phyloP scores from a whole-genome alignment of 345 rosid species.

The Eucalyptus coolabah region DNA sequence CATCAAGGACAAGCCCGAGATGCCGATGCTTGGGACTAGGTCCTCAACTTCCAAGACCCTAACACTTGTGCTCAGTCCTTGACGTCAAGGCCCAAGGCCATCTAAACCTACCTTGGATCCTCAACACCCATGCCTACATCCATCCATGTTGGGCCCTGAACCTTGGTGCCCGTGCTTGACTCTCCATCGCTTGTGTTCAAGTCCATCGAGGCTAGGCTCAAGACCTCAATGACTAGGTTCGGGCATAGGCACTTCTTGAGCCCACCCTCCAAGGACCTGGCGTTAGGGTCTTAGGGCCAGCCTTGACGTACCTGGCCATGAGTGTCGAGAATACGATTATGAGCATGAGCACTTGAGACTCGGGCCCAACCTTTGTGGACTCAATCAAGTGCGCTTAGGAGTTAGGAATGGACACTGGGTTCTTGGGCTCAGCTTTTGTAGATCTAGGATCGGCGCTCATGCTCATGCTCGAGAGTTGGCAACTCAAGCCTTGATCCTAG shows the following conservation, averaged over 20 bases:
- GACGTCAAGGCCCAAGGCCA: too few relatives aligned
- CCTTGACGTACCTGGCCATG: not conserved
- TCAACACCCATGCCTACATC: accelerated
- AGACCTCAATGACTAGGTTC: not conserved
- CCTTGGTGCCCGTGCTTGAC: too few relatives aligned
- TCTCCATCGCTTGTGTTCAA: accelerated
- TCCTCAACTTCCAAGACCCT: too few relatives aligned
- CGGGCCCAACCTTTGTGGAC: not conserved
- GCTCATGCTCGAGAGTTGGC: not conserved
- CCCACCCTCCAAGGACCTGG: not conserved
- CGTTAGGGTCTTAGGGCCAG: accelerated
- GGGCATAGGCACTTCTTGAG: not conserved
- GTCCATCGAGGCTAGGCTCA: not conserved
- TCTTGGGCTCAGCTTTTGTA: accelerated
- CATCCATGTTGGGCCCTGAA: too few relatives aligned
- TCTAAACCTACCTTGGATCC: too few relatives aligned
- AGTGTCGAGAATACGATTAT: too few relatives aligned
- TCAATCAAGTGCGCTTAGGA: accelerated
- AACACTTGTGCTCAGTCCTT: too few relatives aligned
- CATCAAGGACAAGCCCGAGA: not conserved
- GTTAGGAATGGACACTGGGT: accelerated
- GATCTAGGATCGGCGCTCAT: accelerated
- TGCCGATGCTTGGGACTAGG: accelerated
- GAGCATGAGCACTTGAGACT: not conserved
- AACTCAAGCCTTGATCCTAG: not conserved